Conservation (phyloP, 805 yeast species). For the Cyberlindnera amylophila region DNA sequence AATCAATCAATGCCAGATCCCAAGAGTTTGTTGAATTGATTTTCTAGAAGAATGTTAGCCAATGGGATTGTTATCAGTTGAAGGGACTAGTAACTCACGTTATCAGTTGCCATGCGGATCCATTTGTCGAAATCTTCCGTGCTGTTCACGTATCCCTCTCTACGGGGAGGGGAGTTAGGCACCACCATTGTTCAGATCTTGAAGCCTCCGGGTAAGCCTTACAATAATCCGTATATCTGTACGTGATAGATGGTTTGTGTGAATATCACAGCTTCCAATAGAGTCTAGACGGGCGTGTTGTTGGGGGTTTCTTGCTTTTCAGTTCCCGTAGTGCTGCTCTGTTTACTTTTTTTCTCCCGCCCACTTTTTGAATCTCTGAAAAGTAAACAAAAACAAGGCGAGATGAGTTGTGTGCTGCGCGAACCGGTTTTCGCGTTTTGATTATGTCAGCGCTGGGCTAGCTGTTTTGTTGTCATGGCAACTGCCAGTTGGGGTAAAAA, state of each 20-base stretch:
- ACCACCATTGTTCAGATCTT: slow-evolving; percentile 7
- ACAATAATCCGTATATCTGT: not conserved
- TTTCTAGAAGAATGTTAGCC: slow-evolving; percentile 33
- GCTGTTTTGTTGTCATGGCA: not conserved
- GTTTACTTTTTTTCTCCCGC: slow-evolving; percentile 7
- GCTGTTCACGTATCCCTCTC: slow-evolving; percentile 8
- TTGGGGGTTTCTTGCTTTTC: too few relatives aligned
- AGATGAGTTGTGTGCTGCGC: slow-evolving; percentile 1
- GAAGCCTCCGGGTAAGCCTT: not conserved
- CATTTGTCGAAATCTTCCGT: slow-evolving; percentile 57
- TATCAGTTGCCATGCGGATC: slow-evolving; percentile 80
- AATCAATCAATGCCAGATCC: slow-evolving; percentile 88
- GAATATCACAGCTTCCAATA: not conserved
- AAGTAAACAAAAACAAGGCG: slow-evolving; percentile 4
- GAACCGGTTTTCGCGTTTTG: not conserved
- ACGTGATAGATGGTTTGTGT: too few relatives aligned
- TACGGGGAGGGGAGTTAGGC: slow-evolving; percentile 9
- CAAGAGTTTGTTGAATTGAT: slow-evolving; percentile 83
- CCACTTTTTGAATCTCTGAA: not conserved
- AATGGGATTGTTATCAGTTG: not conserved
- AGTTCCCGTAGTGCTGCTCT: not conserved
- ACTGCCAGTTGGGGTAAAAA: not conserved
- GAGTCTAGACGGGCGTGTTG: not conserved
- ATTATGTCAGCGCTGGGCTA: not conserved
- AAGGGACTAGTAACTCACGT: slow-evolving; percentile 25